phyloP scores from a whole-genome alignment of 148 eudicot species.

The Spergularia bocconei region DNA sequence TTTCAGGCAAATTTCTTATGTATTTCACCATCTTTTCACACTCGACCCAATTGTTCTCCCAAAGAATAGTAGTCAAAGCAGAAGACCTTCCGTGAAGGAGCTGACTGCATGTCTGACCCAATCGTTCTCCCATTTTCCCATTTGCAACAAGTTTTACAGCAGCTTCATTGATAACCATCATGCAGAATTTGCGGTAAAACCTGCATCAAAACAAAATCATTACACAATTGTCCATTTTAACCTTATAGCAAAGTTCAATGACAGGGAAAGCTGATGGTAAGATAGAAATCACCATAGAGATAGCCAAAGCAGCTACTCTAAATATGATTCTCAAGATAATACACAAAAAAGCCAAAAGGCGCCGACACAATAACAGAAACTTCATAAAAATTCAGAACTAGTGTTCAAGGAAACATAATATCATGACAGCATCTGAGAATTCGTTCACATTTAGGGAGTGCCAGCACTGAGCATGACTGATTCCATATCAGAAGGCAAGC shows the following conservation, averaged over 20 bases:
- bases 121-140: conserved; percentile 77
- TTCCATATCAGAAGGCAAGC: too few relatives aligned
- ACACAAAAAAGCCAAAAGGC: too few relatives aligned
- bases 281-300: background rate
- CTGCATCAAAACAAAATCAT: conserved; percentile 56
- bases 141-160: conserved; percentile 80
- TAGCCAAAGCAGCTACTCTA: background rate
- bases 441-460: too few relatives aligned
- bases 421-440: too few relatives aligned
- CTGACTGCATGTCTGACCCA: conserved; percentile 78
- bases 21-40: conserved; percentile 64
- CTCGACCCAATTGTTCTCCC: conserved; percentile 96
- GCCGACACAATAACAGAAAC: too few relatives aligned
- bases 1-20: conserved; percentile 39
- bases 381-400: too few relatives aligned
- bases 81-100: conserved; percentile 91
- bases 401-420: too few relatives aligned
- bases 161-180: conserved; percentile 61
- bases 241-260: conserved; percentile 14
- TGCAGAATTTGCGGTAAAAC: conserved; percentile 78
- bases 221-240: conserved; percentile 44
- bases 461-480: too few relatives aligned
- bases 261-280: background rate
- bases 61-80: conserved; percentile 53
- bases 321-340: too few relatives aligned